These are phyloP conservation scores for Cornus florida DNA, from an alignment of 148 eudicot species.

Conservation along the genomic window DNA sequence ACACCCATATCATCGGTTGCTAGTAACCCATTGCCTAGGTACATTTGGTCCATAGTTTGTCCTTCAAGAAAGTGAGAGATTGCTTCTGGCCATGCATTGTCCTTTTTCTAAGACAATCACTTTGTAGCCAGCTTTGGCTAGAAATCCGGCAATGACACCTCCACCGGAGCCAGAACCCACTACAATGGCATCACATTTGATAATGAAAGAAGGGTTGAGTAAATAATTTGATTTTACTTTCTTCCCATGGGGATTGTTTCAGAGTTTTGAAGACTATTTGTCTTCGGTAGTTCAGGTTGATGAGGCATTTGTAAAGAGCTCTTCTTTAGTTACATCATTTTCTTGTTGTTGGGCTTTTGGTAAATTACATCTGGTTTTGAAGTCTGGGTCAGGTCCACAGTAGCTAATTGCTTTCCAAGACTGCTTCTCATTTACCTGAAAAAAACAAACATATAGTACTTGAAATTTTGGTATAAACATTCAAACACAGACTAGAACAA, in stretches of 20 bases:
- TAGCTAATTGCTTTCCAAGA: too few relatives aligned
- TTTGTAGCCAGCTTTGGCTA: conserved; percentile 72
- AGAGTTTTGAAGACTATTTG: conserved; percentile 21
- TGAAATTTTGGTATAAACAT: too few relatives aligned
- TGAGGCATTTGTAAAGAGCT: conserved; percentile 50
- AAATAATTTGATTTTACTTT: conserved; percentile 1
- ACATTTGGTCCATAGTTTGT: too few relatives aligned
- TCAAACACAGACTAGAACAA: too few relatives aligned
- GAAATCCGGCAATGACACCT: conserved; percentile 63
- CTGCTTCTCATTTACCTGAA: too few relatives aligned
- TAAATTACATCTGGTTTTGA: conserved; percentile 12
- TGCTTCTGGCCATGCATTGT: too few relatives aligned
- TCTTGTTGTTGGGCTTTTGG: conserved; percentile 10
- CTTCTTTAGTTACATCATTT: conserved; percentile 11
- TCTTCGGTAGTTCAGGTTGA: conserved; percentile 25
- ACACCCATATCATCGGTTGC: conserved; percentile 45
- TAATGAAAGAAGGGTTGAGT: conserved; percentile 28
- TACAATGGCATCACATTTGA: conserved; percentile 68
- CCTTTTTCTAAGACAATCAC: conserved; percentile 72
- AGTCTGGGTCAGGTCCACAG: conserved; percentile 61
- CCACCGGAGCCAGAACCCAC: conserved; percentile 84
- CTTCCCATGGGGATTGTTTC: conserved; percentile 16
- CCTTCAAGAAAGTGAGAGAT: too few relatives aligned
- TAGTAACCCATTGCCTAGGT: too few relatives aligned
- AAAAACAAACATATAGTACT: too few relatives aligned